Base-by-base conservation (phyloP, 23 red algal genomes). In the Pyropia haitanensis region DNA sequence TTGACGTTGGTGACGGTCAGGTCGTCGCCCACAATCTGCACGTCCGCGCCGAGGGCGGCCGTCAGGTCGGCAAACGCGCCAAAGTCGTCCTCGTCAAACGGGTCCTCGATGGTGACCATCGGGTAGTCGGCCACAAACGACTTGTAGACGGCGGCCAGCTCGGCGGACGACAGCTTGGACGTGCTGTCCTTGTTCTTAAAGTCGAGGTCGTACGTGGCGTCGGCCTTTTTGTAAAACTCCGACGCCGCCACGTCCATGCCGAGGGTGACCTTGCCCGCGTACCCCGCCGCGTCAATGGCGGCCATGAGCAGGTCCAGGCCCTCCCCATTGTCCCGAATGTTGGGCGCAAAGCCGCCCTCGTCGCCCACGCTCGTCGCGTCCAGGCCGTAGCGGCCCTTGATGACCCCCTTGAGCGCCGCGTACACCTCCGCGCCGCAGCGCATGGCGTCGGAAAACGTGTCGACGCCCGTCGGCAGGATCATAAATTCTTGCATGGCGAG, bases 401-500 rank as follows among this genome's bases (percentile, higher is more conserved):
- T 96, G 49, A 96, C 83, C 10, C 53, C 63, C 64, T 96, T 96
- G 33, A 96, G 80, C 34, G 66, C 49, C 18, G 83, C 73, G 75
- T 96, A 96, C 39, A 86, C 79, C 56, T 96, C 92, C 2, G 92
- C 78, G 29, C 92, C 92, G 85, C 90, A 90, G 23, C 63, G 65
- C 76, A 96, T 87, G 39, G 84, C 92, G 48, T 94, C 88, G 13
- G 34, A 18, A 33, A 91, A 94, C 23, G 79, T 75, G 55, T 53
- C 46, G 13, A 85, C 92, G 14, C 92, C 92, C 15, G 83, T 82
- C 2, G 92, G 92, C 55, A 96, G 49, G 63, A 96, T 96, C 82
- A 96, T 88, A 71, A 96, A 96, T 68, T 96, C 92, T 53, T 96
- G 92, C 85, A 96, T 90, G 28, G 92, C 92, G 29, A 96, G 75